phyloP scores from a whole-genome alignment of 176 grass and related monocot species.

The Oryza australiensis region DNA sequence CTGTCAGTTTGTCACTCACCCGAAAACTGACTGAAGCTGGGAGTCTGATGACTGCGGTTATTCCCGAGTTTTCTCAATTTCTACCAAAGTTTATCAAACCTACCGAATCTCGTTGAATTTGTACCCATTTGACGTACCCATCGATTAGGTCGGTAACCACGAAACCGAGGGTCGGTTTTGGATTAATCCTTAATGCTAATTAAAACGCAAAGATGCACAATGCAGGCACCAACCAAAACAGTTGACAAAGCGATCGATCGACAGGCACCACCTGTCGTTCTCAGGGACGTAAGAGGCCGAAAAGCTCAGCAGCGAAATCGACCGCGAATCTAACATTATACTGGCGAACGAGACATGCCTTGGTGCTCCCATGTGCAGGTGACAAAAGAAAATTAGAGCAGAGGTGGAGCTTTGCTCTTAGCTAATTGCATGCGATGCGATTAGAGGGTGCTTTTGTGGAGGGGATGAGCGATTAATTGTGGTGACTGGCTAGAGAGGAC shows the following conservation, averaged over 20 bases:
- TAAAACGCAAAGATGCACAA: too few species aligned
- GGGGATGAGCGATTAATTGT: neutral
- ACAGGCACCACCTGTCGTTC: neutral
- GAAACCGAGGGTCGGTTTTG: too few species aligned
- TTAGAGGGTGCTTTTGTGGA: neutral
- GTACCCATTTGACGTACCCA: too few species aligned
- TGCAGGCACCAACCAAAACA: neutral
- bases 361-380: constrained; percentile 29
- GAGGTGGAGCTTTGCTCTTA: neutral
- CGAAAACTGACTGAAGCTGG: too few species aligned
- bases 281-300: neutral
- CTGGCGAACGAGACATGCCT: neutral
- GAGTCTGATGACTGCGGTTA: too few species aligned
- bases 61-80: too few species aligned
- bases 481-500: neutral
- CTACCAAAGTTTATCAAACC: too few species aligned
- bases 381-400: neutral
- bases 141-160: too few species aligned
- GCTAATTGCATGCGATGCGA: neutral
- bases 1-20: too few species aligned
- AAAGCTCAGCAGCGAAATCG: neutral
- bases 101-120: too few species aligned
- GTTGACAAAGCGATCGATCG: neutral
- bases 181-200: neutral
- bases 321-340: constrained; percentile 11